These are phyloP conservation scores for Penicillium sp. DNA, from an alignment of 2,329 filamentous ascomycete genomes.

Conservation along the genomic window DNA sequence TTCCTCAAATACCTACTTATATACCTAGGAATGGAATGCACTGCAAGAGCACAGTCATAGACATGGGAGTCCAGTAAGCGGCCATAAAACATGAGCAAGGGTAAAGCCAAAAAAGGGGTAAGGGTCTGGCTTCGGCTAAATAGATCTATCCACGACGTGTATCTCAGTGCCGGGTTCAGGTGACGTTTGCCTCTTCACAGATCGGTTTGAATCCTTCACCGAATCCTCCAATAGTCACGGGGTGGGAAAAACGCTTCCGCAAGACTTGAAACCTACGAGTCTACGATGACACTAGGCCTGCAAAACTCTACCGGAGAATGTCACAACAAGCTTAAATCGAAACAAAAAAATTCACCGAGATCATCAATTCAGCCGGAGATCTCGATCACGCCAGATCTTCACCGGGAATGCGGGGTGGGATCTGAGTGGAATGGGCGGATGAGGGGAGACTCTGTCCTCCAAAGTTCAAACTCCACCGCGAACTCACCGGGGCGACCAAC, in stretches of 20 bases:
- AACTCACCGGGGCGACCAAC: conserved; percentile 19
- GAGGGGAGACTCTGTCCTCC: conserved; percentile 5
- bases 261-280: background rate
- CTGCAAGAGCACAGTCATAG: background rate
- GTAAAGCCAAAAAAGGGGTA: background rate
- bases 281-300: too few relatives aligned
- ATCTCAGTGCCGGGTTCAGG: background rate
- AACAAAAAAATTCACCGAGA: conserved; percentile 6
- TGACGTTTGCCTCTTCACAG: background rate
- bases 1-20: too few relatives aligned
- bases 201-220: background rate
- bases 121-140: background rate
- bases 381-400: conserved; percentile 18
- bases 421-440: conserved; percentile 3
- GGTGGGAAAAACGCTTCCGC: background rate
- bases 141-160: background rate
- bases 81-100: background rate
- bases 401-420: conserved; percentile 23
- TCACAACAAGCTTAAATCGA: background rate
- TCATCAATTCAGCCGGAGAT: conserved; percentile 4
- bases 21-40: too few relatives aligned
- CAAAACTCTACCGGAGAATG: background rate
- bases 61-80: background rate
- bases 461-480: conserved; percentile 7
- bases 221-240: background rate